phyloP scores from a whole-genome alignment of 164 flowering plant genomes.

The Magnolia officinalis region DNA sequence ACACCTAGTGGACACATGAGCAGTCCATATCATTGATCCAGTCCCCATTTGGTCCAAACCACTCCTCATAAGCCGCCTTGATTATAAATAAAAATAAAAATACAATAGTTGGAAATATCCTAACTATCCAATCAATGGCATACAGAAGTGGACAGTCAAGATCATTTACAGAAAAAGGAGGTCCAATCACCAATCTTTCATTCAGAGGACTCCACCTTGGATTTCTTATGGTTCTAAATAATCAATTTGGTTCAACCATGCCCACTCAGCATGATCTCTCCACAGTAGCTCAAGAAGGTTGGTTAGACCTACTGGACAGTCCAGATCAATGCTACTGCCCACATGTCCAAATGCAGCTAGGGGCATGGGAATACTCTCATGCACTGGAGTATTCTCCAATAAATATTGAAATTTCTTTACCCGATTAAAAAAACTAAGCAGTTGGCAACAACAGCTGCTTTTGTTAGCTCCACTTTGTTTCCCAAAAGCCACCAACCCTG shows the following conservation, averaged over 20 bases:
- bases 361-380: neutral
- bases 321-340: neutral
- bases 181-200: neutral
- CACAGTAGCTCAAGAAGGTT: too few relatives aligned
- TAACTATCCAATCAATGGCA: neutral
- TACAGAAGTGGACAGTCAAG: neutral
- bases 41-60: neutral
- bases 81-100: too few relatives aligned
- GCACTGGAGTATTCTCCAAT: neutral
- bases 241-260: neutral
- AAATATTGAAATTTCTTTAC: conserved; percentile 31
- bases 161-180: neutral
- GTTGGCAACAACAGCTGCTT: conserved; percentile 66
- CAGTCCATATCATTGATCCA: neutral
- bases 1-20: neutral
- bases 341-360: neutral
- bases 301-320: neutral
- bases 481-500: conserved; percentile 97
- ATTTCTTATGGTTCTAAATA: neutral
- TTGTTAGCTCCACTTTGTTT: conserved; percentile 71
- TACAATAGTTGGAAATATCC: neutral
- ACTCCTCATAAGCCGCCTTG: neutral
- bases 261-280: too few relatives aligned
- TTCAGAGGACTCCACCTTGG: neutral
- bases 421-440: conserved; percentile 72